A percentile compares a stretch with the other conserved stretches of the same genome.
Conservation (phyloP, 169 alveolate species). For the Cyclospora cayetanensis region DNA sequence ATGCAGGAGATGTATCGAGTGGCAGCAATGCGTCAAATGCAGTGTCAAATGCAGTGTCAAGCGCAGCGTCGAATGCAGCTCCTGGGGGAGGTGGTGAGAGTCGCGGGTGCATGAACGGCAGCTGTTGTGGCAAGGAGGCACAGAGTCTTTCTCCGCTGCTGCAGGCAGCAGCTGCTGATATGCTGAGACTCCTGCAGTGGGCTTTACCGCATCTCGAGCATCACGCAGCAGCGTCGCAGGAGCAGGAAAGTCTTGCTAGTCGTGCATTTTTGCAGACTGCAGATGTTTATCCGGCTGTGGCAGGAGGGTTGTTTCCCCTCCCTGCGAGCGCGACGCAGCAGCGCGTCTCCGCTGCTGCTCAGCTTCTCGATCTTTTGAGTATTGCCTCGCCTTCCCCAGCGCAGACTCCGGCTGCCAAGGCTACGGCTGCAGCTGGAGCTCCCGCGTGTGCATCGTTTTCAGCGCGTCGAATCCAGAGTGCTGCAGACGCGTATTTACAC, state of each 20-base stretch:
- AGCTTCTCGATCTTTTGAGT: too few species aligned
- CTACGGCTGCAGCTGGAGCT: not conserved
- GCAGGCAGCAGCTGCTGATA: not conserved
- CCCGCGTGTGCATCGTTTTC: not conserved
- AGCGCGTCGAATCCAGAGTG: not conserved
- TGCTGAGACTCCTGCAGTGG: not conserved
- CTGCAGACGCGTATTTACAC: constrained; percentile 42
- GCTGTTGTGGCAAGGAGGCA: not conserved
- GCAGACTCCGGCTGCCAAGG: not conserved
- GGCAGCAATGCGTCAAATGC: not conserved
- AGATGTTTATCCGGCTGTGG: too few species aligned
- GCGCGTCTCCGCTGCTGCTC: constrained; percentile 1
- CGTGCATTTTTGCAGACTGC: too few species aligned
- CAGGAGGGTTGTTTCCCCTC: too few species aligned
- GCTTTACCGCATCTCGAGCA: constrained; percentile 50
- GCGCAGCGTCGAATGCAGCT: not conserved
- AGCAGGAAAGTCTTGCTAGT: too few species aligned
- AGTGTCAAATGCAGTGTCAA: not conserved
- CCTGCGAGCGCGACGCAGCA: too few species aligned
- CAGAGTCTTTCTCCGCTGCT: not conserved
- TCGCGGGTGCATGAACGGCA: too few species aligned
- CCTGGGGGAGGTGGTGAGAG: too few species aligned
- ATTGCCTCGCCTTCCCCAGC: constrained; percentile 12
- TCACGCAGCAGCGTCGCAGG: not conserved
- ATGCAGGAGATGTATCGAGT: not conserved